Conservation (phyloP, 2,329 filamentous ascomycete species). For the Aspergillus niger region DNA sequence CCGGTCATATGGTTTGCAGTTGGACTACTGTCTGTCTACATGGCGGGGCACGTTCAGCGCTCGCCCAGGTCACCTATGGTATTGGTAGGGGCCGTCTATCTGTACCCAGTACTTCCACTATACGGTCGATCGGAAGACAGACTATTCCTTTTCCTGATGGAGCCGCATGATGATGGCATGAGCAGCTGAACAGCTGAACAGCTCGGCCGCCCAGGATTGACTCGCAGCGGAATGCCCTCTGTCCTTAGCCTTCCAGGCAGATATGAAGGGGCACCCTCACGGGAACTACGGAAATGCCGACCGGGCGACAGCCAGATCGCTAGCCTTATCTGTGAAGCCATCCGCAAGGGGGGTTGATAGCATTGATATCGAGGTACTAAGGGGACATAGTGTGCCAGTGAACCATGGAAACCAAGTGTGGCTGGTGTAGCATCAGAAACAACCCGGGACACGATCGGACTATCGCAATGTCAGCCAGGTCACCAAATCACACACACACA, state of each 20-base stretch:
- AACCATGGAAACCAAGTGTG: background rate
- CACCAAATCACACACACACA: too few relatives aligned
- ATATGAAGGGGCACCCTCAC: background rate
- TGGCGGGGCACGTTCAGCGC: background rate
- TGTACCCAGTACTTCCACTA: background rate
- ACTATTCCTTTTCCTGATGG: background rate
- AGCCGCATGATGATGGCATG: background rate
- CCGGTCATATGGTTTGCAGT: background rate
- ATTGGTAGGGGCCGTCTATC: too few relatives aligned
- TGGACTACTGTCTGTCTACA: background rate
- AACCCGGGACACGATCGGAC: background rate
- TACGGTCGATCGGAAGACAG: background rate
- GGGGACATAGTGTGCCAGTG: background rate
- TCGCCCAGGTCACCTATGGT: too few relatives aligned
- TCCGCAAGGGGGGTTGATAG: background rate
- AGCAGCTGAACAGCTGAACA: background rate
- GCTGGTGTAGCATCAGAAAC: background rate
- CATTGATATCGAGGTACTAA: background rate
- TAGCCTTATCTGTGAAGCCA: constrained; percentile 2
- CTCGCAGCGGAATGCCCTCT: background rate
- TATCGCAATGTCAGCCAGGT: background rate
- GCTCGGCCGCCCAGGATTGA: background rate
- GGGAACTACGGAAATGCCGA: background rate
- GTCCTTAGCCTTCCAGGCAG: background rate
- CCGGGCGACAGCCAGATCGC: background rate